Conservation (phyloP, 257 asterid genomes). For the Ilex aquifolium region DNA sequence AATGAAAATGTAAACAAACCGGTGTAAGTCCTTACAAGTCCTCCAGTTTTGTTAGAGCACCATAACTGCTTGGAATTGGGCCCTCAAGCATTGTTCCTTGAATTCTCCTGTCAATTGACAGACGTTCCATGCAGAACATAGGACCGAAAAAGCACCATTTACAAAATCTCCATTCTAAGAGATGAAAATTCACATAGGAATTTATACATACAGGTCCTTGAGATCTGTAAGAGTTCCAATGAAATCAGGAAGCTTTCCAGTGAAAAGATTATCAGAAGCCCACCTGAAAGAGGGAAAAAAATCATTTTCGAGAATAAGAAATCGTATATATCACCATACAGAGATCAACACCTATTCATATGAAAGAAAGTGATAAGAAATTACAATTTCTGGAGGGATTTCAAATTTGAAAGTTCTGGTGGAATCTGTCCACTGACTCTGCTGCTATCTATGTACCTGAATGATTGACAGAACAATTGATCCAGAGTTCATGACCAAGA, state of each 20-base stretch:
- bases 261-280: too few relatives aligned
- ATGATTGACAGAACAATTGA: conserved; percentile 6
- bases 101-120: conserved; percentile 33
- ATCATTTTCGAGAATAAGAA: too few relatives aligned
- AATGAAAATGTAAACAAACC: neutral
- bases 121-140: too few relatives aligned
- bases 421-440: conserved; percentile 65
- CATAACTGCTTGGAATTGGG: conserved; percentile 52
- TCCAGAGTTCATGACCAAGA: neutral
- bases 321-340: too few relatives aligned
- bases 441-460: conserved; percentile 65
- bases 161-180: too few relatives aligned
- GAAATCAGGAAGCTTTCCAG: too few relatives aligned
- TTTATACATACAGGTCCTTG: too few relatives aligned
- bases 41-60: conserved; percentile 42
- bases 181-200: too few relatives aligned
- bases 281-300: too few relatives aligned
- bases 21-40: conserved; percentile 37
- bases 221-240: too few relatives aligned
- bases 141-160: too few relatives aligned
- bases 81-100: conserved; percentile 62
- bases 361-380: conserved; percentile 10
- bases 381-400: conserved; percentile 41
- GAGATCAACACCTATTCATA: neutral
- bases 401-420: conserved; percentile 40